Conservation (phyloP, 805 yeast species). For the Wickerhamiella domercqiae region DNA sequence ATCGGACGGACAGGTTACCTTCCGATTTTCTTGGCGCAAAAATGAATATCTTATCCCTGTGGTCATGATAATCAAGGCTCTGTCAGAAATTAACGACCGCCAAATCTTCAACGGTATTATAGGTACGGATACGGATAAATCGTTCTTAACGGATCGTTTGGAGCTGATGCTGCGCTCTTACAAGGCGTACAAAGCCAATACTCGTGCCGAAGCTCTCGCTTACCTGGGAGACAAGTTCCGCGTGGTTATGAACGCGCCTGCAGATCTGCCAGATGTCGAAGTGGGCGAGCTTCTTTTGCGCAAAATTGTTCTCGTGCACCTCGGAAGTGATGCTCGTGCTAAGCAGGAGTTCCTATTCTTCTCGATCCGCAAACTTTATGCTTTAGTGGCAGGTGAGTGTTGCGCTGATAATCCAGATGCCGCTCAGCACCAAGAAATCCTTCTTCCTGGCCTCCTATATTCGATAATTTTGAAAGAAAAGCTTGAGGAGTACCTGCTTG, state of each 20-base stretch:
- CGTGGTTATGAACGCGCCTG: slow-evolving; percentile 77
- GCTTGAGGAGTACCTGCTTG: slow-evolving; percentile 77
- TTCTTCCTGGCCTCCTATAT: slow-evolving; percentile 88
- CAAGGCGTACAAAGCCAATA: slow-evolving; percentile 62
- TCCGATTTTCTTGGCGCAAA: slow-evolving; percentile 93
- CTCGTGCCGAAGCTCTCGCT: slow-evolving; percentile 80
- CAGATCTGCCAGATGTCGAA: slow-evolving; percentile 75
- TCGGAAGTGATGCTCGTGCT: slow-evolving; percentile 47
- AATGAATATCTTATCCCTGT: slow-evolving; percentile 91
- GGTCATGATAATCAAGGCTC: slow-evolving; percentile 79
- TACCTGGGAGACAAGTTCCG: slow-evolving; percentile 93
- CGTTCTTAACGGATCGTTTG: slow-evolving; percentile 94
- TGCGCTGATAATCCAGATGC: slow-evolving; percentile 98
- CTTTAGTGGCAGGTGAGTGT: slow-evolving; percentile 94
- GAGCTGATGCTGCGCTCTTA: slow-evolving; percentile 81
- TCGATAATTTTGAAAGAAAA: slow-evolving; percentile 96
- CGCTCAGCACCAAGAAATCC: slow-evolving; percentile 93
- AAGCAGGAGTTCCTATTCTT: slow-evolving; percentile 78
- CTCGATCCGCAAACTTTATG: slow-evolving; percentile 89
- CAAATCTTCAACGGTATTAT: slow-evolving; percentile 93
- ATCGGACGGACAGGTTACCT: slow-evolving; percentile 89
- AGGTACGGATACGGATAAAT: slow-evolving; percentile 72
- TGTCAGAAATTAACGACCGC: slow-evolving; percentile 80
- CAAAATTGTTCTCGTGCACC: slow-evolving; percentile 80
- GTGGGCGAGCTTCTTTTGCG: slow-evolving; percentile 76